These are phyloP conservation scores for Tilletia setariae DNA, from an alignment of 1,284 basidiomycete genomes.

Conservation along the genomic window DNA sequence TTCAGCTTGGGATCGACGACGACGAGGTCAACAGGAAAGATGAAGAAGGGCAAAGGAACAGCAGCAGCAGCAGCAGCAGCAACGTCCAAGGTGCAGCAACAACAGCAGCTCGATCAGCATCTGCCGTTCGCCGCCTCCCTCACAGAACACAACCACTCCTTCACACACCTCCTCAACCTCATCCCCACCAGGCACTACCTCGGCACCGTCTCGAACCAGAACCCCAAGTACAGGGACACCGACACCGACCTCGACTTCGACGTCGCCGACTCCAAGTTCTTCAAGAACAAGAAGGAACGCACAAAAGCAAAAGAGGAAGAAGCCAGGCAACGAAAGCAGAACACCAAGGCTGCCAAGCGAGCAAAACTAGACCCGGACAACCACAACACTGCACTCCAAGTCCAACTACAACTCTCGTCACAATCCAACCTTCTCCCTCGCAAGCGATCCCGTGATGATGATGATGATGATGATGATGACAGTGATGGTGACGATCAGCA, in stretches of 20 bases:
- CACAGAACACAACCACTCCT: constrained; percentile 37
- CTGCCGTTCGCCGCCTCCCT: constrained; percentile 19
- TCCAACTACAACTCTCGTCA: constrained; percentile 34
- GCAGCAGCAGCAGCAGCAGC: not conserved
- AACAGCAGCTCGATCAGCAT: too few relatives aligned
- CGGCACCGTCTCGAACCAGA: constrained; percentile 16
- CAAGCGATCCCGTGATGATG: not conserved
- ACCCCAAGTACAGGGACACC: constrained; percentile 20
- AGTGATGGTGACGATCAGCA: constrained; percentile 29
- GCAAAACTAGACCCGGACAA: constrained; percentile 49
- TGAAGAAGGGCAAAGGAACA: not conserved
- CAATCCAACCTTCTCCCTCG: constrained; percentile 14
- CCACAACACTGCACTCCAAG: constrained; percentile 38
- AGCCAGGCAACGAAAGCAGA: constrained; percentile 40
- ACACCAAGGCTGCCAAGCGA: constrained; percentile 37
- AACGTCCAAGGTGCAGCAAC: too few relatives aligned
- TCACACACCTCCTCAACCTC: constrained; percentile 39
- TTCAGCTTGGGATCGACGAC: not conserved
- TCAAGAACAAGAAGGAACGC: constrained; percentile 45
- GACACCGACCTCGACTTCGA: constrained; percentile 31
- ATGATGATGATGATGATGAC: constrained; percentile 29
- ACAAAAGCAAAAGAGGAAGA: constrained; percentile 48
- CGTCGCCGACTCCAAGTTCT: constrained; percentile 33
- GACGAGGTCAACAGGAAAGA: not conserved
- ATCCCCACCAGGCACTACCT: constrained; percentile 51